Evolutionary conservation across 2,329 filamentous ascomycete genomes (phyloP), one percentile per base, ranked within the genome.

Genomic region (Ophiocordyceps camponoti-floridani): DNA sequence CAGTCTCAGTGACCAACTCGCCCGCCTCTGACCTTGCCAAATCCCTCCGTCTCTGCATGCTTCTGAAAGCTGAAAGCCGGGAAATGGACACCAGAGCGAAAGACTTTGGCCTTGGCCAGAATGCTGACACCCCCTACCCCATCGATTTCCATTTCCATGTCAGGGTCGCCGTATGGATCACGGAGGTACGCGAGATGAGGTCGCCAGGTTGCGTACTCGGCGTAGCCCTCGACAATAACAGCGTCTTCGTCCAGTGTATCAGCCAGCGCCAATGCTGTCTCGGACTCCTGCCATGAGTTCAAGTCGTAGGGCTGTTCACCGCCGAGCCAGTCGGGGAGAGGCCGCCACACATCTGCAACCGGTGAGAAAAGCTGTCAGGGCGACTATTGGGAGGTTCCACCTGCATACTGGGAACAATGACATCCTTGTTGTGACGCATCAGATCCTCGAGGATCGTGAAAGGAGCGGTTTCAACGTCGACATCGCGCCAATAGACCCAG

Each of bases 91-190:
- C 91, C 91, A 41, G 84, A 82, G 49, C 91, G 79, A 69, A 98
- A 98, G 1, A 98, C 91, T 54, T 82, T 83, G 2, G 91, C 91
- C 64, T 96, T 98, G 41, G 91, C 89, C 53, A 98, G 65, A 55
- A 98, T 98, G 65, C 87, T 95, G 54, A 98, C 91, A 64, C 91
- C 91, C 43, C 91, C 89, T 42, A 98, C 88, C 52, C 91, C 91
- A 54, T 98, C 91, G 54, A 98, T 89, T 56, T 98, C 91, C 91
- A 98, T 96, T 60, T 98, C 91, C 82, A 96, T 95, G 58, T 98
- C 91, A 18, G 89, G 89, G 58, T 98, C 91, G 37, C 91, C 91
- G 56, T 94, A 96, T 2, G 91, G 91, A 58, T 98, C 91, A 47
- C 91, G 82, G 8, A 98, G 75, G 59, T 98, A 98, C 40, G 91